These are phyloP conservation scores for Vitis hybrid DNA, from an alignment of 177 flowering plant genomes.

Conservation along the genomic window DNA sequence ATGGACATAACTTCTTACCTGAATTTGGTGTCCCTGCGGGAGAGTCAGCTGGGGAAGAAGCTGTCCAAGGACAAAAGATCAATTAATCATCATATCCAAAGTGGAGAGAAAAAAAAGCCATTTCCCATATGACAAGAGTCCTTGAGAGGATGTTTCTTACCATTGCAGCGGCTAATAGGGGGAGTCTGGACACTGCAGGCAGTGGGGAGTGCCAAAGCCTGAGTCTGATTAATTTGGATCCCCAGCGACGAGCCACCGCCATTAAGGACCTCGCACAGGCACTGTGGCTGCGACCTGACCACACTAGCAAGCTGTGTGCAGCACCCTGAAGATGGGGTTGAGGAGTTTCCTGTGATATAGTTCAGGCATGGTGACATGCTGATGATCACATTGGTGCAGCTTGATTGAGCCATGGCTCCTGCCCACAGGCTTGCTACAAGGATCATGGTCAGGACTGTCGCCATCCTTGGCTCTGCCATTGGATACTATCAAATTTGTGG, in stretches of 20 bases:
- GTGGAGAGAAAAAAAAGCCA: no score
- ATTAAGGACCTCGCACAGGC: slow-evolving; percentile 30
- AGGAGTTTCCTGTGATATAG: slow-evolving; percentile 51
- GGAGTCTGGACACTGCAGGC: slow-evolving; percentile 27
- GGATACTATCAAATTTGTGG: background rate
- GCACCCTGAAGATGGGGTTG: slow-evolving; percentile 45
- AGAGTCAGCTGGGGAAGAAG: slow-evolving; percentile 8
- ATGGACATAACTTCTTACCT: no score
- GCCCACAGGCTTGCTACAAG: slow-evolving; percentile 11
- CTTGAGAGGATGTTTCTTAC: slow-evolving; percentile 8
- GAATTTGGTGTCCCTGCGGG: slow-evolving; percentile 6
- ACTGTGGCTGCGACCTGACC: slow-evolving; percentile 28
- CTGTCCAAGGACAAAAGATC: background rate
- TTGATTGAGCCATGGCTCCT: slow-evolving; percentile 25
- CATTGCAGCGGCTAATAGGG: slow-evolving; percentile 24
- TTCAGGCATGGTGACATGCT: slow-evolving; percentile 47
- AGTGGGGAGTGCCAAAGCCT: slow-evolving; percentile 15
- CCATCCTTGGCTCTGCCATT: slow-evolving; percentile 5
- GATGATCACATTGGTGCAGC: slow-evolving; percentile 25
- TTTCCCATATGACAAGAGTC: no score
- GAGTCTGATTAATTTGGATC: slow-evolving; percentile 18
- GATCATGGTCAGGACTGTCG: background rate
- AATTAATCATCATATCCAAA: no score
- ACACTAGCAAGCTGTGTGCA: slow-evolving; percentile 39
- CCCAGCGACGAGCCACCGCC: slow-evolving; percentile 20